These are phyloP conservation scores for Trichomonascus vanleenenianus DNA, from an alignment of 805 yeast species.

Conservation along the genomic window DNA sequence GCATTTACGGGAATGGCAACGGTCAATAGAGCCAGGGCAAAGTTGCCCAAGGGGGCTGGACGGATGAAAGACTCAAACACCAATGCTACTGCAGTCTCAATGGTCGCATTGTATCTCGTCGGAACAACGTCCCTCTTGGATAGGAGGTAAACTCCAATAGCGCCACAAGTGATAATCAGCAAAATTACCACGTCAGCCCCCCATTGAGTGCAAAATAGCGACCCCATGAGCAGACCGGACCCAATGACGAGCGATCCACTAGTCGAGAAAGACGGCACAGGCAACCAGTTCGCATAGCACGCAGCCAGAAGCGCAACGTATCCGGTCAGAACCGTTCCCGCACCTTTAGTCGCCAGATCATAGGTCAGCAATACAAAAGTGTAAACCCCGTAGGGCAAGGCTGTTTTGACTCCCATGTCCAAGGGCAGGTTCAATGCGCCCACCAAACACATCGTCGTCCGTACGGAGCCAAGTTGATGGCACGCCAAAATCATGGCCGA, in stretches of 20 bases:
- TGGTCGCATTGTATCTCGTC: slow-evolving; percentile 20
- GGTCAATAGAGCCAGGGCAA: slow-evolving; percentile 12
- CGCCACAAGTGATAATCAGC: slow-evolving; percentile 22
- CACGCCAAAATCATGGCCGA: slow-evolving; percentile 16
- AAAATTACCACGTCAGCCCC: slow-evolving; percentile 11
- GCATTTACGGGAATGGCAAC: slow-evolving; percentile 14
- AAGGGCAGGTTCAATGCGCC: slow-evolving; percentile 16
- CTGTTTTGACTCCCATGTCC: slow-evolving; percentile 2
- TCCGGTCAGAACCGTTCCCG: slow-evolving; percentile 8
- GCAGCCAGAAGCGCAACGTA: slow-evolving; percentile 9
- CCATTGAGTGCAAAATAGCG: slow-evolving; percentile 7
- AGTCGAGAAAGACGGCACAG: slow-evolving; percentile 4
- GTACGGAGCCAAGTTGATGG: slow-evolving; percentile 17
- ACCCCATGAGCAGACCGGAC: slow-evolving; percentile 10
- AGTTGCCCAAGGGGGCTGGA: slow-evolving; percentile 9
- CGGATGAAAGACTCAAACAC: slow-evolving; percentile 14
- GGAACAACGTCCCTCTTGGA: slow-evolving; percentile 23
- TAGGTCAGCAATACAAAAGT: slow-evolving; percentile 8
- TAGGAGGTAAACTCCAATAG: slow-evolving; percentile 25
- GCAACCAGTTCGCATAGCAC: not conserved
- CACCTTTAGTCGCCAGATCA: slow-evolving; percentile 11
- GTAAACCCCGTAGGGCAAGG: slow-evolving; percentile 10
- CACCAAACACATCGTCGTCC: slow-evolving; percentile 16
- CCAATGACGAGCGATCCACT: slow-evolving; percentile 10
- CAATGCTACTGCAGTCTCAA: slow-evolving; percentile 15